phyloP scores from a whole-genome alignment of 1,139 yeast genomes.

The Yamadazyma diospyri region DNA sequence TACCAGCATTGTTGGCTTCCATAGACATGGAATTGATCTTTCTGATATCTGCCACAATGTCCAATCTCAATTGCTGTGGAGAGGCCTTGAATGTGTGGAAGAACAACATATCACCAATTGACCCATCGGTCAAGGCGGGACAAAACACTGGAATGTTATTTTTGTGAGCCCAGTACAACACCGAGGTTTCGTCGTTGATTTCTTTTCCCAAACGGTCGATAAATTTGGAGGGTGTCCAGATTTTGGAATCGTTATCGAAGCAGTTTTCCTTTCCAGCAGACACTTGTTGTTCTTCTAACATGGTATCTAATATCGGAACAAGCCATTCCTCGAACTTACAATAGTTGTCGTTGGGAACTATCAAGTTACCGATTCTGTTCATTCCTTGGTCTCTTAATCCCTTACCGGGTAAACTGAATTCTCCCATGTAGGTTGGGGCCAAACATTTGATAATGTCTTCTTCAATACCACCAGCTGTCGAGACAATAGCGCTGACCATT shows the following conservation, averaged over 20 bases:
- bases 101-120: conserved; percentile 97
- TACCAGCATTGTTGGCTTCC: conserved; percentile 95
- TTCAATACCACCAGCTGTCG: conserved; percentile 97
- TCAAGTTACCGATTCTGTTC: conserved; percentile 93
- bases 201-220: conserved; percentile 94
- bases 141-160: conserved; percentile 94
- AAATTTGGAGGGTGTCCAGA: conserved; percentile 93
- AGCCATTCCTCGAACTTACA: conserved; percentile 98
- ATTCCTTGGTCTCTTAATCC: conserved; percentile 88
- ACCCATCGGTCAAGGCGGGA: conserved; percentile 97
- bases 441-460: conserved; percentile 94
- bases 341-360: conserved; percentile 97
- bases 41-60: conserved; percentile 91
- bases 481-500: conserved; percentile 91
- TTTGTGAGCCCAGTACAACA: conserved; percentile 96
- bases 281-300: conserved; percentile 85
- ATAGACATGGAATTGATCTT: conserved; percentile 87
- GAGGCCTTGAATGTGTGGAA: conserved; percentile 96
- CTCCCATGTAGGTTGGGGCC: conserved; percentile 95
- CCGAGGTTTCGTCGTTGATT: conserved; percentile 90
- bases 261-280: conserved; percentile 44
- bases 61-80: conserved; percentile 84
- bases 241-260: conserved; percentile 38
- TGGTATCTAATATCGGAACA: conserved; percentile 82
- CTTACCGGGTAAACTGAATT: conserved; percentile 76